Base-by-base conservation (phyloP, 2,329 filamentous ascomycete genomes). In the Nemania sp. region DNA sequence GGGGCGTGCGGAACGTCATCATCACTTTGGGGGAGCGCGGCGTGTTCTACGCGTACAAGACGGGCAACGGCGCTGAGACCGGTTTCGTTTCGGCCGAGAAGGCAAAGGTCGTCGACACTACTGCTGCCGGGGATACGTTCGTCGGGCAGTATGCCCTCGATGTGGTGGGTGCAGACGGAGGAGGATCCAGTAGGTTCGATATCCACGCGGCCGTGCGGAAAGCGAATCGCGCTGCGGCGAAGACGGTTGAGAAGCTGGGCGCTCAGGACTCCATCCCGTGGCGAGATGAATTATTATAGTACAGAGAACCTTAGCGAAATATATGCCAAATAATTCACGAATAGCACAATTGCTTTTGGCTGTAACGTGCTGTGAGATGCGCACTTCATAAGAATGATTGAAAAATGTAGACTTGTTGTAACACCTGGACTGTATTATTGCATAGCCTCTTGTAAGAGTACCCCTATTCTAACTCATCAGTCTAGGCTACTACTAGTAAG, bases 61-160 rank as follows among this genome's bases (percentile, higher is more conserved):
- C 61, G 37, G 62, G 57, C 3, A 72, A 5, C 17, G 34, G 5
- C 9, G 34, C 2, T 4, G 34, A 63, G 37, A 75, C 75, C 47
- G 78, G 75, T 1, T 66, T 84, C 60, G 72, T 91, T 4, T 70
- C 75, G 2, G 90, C 89, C 0, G 79, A 82, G 57, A 87, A 88
- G 71, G 87, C 90, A 3, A 73, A 70, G 17, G 93, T 97, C 1
- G 84, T 97, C 4, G 93, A 97, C 70, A 97, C 93, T 1, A 97
- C 93, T 6, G 93, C 89, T 1, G 94, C 94, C 5, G 93, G 93
- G 0, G 93, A 97, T 70, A 97, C 93, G 0, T 97, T 97, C 73
- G 90, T 95, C 5, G 93, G 94, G 2, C 88, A 84, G 19, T 96
- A 96, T 70, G 89, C 90, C 2, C 82, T 94, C 22, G 82, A 85